These are phyloP conservation scores for Botrytis fabae DNA, from an alignment of 2,329 filamentous ascomycete species.

Conservation along the genomic window DNA sequence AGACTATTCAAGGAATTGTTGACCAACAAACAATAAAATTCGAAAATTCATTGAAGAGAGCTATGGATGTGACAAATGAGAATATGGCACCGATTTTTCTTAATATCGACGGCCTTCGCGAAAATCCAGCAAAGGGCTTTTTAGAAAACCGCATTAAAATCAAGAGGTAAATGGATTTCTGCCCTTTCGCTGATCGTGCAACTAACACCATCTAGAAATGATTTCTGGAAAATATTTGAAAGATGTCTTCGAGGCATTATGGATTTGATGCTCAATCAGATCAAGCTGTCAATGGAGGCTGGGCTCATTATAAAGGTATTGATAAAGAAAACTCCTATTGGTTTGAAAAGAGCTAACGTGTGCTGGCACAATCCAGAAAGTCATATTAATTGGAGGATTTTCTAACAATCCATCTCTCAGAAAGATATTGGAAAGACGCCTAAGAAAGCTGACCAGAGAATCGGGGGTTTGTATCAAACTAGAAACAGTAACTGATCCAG, in stretches of 20 bases:
- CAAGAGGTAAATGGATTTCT: not conserved
- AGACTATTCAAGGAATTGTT: constrained; percentile 23
- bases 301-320: not conserved
- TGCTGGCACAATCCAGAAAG: not conserved
- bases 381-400: constrained; percentile 12
- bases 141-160: not conserved
- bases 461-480: not conserved
- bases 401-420: constrained; percentile 12
- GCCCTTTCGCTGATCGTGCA: not conserved
- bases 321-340: not conserved
- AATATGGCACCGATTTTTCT: not conserved
- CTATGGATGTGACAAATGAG: constrained; percentile 1
- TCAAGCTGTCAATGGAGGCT: not conserved
- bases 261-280: constrained; percentile 13
- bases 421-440: not conserved
- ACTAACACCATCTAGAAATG: not conserved
- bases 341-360: not conserved
- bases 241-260: not conserved
- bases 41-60: constrained; percentile 25
- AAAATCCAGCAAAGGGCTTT: not conserved
- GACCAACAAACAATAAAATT: constrained; percentile 24
- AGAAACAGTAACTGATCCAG: not conserved
- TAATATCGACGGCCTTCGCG: not conserved
- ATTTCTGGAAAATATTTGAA: constrained; percentile 4
- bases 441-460: not conserved